Percentiles rank a stretch among this genome's conserved stretches.
phyloP scores from a whole-genome alignment of 257 asterid genomes.

The Scutellaria barbata region DNA sequence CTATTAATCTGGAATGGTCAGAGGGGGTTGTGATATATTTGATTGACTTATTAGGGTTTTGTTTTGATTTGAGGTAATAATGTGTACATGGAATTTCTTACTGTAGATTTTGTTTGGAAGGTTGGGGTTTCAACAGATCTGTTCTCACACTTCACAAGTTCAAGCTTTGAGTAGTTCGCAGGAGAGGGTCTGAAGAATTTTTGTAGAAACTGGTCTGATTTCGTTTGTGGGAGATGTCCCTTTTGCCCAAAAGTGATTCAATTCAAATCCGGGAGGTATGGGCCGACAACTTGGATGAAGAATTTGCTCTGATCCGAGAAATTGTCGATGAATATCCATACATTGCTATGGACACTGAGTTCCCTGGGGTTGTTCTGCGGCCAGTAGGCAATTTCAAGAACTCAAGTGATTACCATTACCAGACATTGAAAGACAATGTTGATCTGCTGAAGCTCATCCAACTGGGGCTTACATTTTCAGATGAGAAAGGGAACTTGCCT shows the following conservation, averaged over 20 bases:
- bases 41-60: constrained; percentile 7
- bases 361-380: constrained; percentile 66
- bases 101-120: constrained; percentile 50
- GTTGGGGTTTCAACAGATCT: constrained; percentile 29
- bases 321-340: constrained; percentile 69
- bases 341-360: constrained; percentile 86
- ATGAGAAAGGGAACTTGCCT: constrained; percentile 74
- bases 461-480: constrained; percentile 70
- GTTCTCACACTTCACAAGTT: constrained; percentile 14
- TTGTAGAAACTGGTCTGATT: constrained; percentile 24
- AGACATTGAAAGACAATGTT: constrained; percentile 69
- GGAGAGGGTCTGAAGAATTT: neutral
- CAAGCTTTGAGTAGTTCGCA: constrained; percentile 8
- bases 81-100: constrained; percentile 3
- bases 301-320: constrained; percentile 61
- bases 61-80: constrained; percentile 21
- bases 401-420: constrained; percentile 61
- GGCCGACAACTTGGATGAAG: constrained; percentile 74
- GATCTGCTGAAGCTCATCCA: constrained; percentile 76
- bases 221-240: constrained; percentile 53
- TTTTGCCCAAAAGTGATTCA: constrained; percentile 61
- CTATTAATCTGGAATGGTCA: neutral
- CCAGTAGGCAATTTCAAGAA: constrained; percentile 67
- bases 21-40: constrained; percentile 4
- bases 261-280: constrained; percentile 81